Base-by-base conservation (phyloP, 805 yeast genomes). In the Priceomyces carsonii region DNA sequence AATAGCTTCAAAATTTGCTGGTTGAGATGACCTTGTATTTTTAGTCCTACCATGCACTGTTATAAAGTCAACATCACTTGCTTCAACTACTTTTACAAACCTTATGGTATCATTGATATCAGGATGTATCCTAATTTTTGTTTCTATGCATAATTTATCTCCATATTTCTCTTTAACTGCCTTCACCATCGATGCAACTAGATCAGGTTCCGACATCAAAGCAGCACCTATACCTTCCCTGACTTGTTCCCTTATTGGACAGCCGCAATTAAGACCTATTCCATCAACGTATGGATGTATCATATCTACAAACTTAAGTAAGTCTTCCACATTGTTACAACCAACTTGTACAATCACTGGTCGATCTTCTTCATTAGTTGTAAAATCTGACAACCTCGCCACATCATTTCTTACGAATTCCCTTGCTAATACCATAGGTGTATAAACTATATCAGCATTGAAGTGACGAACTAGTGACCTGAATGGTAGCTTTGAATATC, bases 151-250 rank as follows among this genome's bases (percentile, higher is more conserved):
- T n/a, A 93, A 69, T 4, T 55, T 57, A 33, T 75, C 75, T 0
- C 95, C 93, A 50, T 82, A 88, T 51, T 74, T 80, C 1, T 70
- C 68, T 53, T 90, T 90, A 18, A 88, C 95, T 1, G 89, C 87
- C 28, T 69, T 63, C 5, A 93, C 95, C 96, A 93, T 85, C 3
- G 73, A 70, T 1, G 90, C 77, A 4, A 93, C 93, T 32, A 80
- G 64, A 23, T 86, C 89, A 2, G 90, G 85, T 43, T 85, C 81
- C 18, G 81, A 70, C 86, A 93, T 90, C 38, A 93, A 69, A 0
- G 97, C 97, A 2, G 97, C 96, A 4, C 99, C 99, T 10, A 93
- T 90, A 16, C 98, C 99, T 57, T 89, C 96, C 28, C 95, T 71
- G 9, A 87, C 85, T 58, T 93, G 98, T 45, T 91, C 98, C 43